Evolutionary conservation across 2,329 filamentous ascomycete genomes (phyloP), one percentile per base, ranked within the genome.

Genomic region (Pestalotiopsis sp.): DNA sequence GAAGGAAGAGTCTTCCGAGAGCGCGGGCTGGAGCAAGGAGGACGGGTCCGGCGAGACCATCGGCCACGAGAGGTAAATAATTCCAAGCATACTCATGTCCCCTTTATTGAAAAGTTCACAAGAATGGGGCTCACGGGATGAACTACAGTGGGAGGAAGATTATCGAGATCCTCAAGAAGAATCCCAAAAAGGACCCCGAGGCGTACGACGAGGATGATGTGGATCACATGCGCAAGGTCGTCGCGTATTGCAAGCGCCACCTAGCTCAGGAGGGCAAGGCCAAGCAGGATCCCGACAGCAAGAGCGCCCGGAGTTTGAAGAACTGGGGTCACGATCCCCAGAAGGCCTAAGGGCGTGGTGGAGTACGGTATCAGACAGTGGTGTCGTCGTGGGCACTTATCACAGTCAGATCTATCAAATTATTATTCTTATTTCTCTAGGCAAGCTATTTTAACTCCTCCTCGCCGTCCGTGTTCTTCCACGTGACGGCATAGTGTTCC

Each of bases 161-260:
- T 68, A 82, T 89, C 68, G 75, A 83, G 31, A 90, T 89, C 67
- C 77, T 90, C 23, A 81, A 85, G 70, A 86, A 86, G 73, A 89
- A 89, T 69, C 86, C 86, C 0, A 76, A 82, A 20, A 86, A 85
- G 69, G 81, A 86, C 38, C 82, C 84, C 0, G 80, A 79, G 11
- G 79, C 80, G 27, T 89, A 89, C 73, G 81, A 84, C 3, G 80
- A 86, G 36, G 73, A 71, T 23, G 76, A 77, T 56, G 62, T 89
- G 57, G 80, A 81, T 38, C 87, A 88, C 72, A 87, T 87, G 85
- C 80, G 86, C n/a, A 80, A 80, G 67, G 87, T 89, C 2, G 87
- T 88, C 1, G 82, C 85, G 12, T 89, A 88, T 70, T 87, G 84
- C 73, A 90, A 89, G 75, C 80, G 87, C 4, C 87, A 90, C 78